phyloP scores from a whole-genome alignment of 495 filamentous ascomycete species.

The Penicillium egyptiacum region DNA sequence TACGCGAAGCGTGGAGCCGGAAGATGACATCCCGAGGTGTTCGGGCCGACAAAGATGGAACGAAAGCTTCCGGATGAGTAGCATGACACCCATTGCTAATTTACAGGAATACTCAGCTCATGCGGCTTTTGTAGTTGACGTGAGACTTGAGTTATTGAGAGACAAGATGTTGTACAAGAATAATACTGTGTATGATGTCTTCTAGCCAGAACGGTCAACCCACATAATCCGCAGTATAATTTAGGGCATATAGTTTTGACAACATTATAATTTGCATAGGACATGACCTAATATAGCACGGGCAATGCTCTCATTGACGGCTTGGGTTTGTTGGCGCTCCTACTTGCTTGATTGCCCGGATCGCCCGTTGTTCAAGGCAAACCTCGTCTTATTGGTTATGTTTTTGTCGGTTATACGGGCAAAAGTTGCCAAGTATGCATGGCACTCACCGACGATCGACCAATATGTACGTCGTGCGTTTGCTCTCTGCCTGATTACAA shows the following conservation, averaged over 20 bases:
- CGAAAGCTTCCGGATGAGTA: slow-evolving; percentile 4
- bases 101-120: not conserved
- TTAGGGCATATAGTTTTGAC: not conserved
- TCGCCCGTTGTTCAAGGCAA: not conserved
- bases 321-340: not conserved
- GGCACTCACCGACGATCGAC: not conserved
- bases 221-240: not conserved
- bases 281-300: not conserved
- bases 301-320: not conserved
- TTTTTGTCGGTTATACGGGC: not conserved
- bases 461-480: not conserved
- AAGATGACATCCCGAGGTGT: slow-evolving; percentile 7
- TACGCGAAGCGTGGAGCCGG: not conserved
- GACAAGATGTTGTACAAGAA: not conserved
- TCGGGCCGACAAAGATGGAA: slow-evolving; percentile 7
- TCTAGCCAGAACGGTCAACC: not conserved
- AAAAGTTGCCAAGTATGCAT: not conserved
- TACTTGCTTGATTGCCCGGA: not conserved
- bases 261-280: not conserved
- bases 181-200: not conserved
- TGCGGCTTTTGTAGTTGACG: not conserved
- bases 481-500: not conserved
- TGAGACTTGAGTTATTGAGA: not conserved
- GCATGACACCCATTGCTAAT: not conserved
- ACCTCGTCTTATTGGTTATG: not conserved